phyloP scores from a whole-genome alignment of 805 yeast species.

The Wickerhamomyces alni region DNA sequence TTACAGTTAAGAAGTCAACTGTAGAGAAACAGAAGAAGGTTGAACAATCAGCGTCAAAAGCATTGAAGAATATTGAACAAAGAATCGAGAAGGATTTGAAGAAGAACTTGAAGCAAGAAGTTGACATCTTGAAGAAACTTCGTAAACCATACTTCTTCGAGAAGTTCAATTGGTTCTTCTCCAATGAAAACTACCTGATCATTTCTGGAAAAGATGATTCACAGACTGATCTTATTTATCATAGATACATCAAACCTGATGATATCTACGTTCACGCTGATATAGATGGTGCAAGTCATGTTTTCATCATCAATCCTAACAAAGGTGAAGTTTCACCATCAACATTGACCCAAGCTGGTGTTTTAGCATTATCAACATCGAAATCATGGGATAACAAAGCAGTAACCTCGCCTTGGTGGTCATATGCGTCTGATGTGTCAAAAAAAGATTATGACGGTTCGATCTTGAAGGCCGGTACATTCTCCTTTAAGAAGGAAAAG shows the following conservation, averaged over 20 bases:
- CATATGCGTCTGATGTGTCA: slow-evolving; percentile 61
- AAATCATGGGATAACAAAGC: slow-evolving; percentile 88
- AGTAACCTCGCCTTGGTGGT: slow-evolving; percentile 80
- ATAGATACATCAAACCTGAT: slow-evolving; percentile 65
- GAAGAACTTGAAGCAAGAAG: slow-evolving; percentile 53
- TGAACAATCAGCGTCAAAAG: slow-evolving; percentile 67
- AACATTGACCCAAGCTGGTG: slow-evolving; percentile 85
- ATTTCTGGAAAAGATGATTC: slow-evolving; percentile 78
- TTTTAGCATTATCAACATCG: slow-evolving; percentile 73
- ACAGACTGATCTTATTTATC: slow-evolving; percentile 77
- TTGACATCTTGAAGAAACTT: slow-evolving; percentile 46
- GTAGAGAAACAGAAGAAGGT: slow-evolving; percentile 76
- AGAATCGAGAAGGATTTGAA: slow-evolving; percentile 70
- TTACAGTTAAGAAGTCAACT: slow-evolving; percentile 69
- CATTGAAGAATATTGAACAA: slow-evolving; percentile 76
- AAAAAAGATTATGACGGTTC: slow-evolving; percentile 62
- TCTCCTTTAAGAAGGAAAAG: slow-evolving; percentile 49
- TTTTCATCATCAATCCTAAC: slow-evolving; percentile 75
- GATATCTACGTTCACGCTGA: slow-evolving; percentile 76
- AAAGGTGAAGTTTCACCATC: slow-evolving; percentile 77
- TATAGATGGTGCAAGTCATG: slow-evolving; percentile 65
- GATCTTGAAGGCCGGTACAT: slow-evolving; percentile 54
- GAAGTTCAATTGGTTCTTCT: slow-evolving; percentile 90
- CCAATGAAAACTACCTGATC: slow-evolving; percentile 82
- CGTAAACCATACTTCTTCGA: slow-evolving; percentile 87